Conservation (phyloP, 306 rosid genomes). For the Fragaria vesca region DNA sequence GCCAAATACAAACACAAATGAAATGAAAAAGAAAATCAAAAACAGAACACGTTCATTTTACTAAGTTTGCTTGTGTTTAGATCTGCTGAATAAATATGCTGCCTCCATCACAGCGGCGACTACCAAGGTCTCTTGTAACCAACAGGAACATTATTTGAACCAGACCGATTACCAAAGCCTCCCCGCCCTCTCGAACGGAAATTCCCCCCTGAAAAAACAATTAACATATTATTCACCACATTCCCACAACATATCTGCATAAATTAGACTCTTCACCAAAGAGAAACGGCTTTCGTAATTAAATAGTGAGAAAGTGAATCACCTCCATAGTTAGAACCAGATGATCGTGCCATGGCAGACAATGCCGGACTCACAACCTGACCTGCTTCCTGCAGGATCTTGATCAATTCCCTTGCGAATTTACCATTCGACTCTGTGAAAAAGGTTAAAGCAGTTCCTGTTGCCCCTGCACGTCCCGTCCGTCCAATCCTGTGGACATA, state of each 20-base stretch:
- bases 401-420: constrained; percentile 66
- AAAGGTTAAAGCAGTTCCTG: constrained; percentile 83
- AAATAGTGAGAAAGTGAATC: constrained; percentile 13
- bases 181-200: constrained; percentile 82
- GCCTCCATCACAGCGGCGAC: background rate
- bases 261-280: background rate
- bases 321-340: constrained; percentile 66
- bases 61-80: background rate
- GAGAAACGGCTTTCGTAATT: background rate
- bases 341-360: constrained; percentile 53
- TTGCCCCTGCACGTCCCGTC: constrained; percentile 98
- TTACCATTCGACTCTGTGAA: constrained; percentile 77
- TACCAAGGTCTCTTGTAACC: constrained; percentile 67
- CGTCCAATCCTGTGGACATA: constrained; percentile 96
- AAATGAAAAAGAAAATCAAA: background rate
- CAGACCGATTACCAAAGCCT: constrained; percentile 77
- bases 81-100: background rate
- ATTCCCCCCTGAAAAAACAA: constrained; percentile 46
- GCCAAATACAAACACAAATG: background rate
- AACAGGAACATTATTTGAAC: constrained; percentile 70
- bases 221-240: constrained; percentile 14
- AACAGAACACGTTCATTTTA: background rate
- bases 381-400: constrained; percentile 84
- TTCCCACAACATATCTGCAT: background rate
- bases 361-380: constrained; percentile 69